Evolutionary conservation across 495 filamentous ascomycete species (phyloP), one percentile per base, ranked within the genome.

Genomic region (Hypoxylon crocopeplum): DNA sequence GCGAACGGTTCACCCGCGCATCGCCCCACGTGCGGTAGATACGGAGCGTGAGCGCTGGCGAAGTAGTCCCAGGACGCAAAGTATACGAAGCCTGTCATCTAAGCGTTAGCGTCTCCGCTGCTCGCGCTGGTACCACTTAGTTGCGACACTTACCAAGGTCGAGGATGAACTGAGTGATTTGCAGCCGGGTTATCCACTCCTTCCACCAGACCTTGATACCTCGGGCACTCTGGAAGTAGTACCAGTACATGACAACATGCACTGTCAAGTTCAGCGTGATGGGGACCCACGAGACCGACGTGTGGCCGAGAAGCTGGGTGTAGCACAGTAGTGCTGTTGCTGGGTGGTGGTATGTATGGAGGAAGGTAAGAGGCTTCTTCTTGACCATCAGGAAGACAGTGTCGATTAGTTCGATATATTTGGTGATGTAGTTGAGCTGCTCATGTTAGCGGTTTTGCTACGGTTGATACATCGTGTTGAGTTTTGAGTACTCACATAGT

Each of bases 1-100:
- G 93, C 93, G 68, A 96, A 97, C 75, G 97, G 93, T 81, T 97
- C 91, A 58, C 93, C 93, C 6, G 93, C 91, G 70, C 93, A 98
- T 55, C 84, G 79, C 66, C 93, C 93, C 38, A 79, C 70, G 69
- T 91, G 93, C 21, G 93, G 93, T 49, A 93, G 78, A 78, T 83
- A 86, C 15, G 84, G 84, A 81, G 88, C 96, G 86, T 98, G 96
- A 64, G 87, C 88, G 56, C 85, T 89, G 67, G 89, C 85, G 83
- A 92, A 92, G 79, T 95, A 96, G 58, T 88, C 94, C 77, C 89
- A 97, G 25, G 92, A 93, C 48, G 93, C 93, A 62, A 91, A 95
- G 81, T 96, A 97, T 69, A 96, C 88, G 77, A 93, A 95, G 55
- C 84, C 87, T 91, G 62, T 15, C 13, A 6, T 36, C 6, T 10